Evolutionary conservation across 2,329 filamentous ascomycete species (phyloP).

Genomic region (Diplodia sapinea): DNA sequence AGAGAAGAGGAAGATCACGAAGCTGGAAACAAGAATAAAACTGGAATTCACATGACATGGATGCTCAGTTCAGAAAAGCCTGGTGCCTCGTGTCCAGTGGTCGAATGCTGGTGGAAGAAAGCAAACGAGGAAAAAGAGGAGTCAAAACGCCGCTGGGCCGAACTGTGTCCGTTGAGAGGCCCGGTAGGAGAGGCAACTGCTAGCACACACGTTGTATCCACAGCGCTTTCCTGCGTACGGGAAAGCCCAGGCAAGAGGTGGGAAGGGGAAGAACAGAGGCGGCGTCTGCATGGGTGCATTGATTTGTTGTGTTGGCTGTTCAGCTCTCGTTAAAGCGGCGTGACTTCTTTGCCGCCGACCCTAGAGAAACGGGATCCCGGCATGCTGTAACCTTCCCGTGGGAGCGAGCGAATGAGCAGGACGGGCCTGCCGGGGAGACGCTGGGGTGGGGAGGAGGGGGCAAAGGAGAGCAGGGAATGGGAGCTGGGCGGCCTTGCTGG

Average conservation of each 20-base stretch:
- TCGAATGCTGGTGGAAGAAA: not conserved
- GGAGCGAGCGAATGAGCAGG: not conserved
- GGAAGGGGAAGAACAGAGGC: not conserved
- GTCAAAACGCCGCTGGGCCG: not conserved
- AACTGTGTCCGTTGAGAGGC: not conserved
- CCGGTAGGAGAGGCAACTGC: not conserved
- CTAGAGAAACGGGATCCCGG: conserved; percentile 1
- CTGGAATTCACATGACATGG: no score
- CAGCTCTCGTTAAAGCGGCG: conserved; percentile 10
- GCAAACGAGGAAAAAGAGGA: not conserved
- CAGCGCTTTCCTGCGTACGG: not conserved
- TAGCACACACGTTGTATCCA: not conserved
- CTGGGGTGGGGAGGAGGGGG: not conserved
- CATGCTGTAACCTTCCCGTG: conserved; percentile 30
- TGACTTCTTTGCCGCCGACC: conserved; percentile 2
- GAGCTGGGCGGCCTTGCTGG: not conserved
- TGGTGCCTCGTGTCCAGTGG: not conserved
- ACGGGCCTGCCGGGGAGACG: not conserved
- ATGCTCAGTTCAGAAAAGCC: not conserved
- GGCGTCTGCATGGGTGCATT: not conserved
- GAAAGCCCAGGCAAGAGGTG: not conserved
- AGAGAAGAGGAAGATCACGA: not conserved
- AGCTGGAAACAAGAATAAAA: conserved; percentile 2
- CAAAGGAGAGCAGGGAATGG: not conserved
- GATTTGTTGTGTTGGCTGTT: not conserved